These are phyloP conservation scores for Blastocystis sp. DNA, from an alignment of 352 stramenopile genomes.

Conservation along the genomic window DNA sequence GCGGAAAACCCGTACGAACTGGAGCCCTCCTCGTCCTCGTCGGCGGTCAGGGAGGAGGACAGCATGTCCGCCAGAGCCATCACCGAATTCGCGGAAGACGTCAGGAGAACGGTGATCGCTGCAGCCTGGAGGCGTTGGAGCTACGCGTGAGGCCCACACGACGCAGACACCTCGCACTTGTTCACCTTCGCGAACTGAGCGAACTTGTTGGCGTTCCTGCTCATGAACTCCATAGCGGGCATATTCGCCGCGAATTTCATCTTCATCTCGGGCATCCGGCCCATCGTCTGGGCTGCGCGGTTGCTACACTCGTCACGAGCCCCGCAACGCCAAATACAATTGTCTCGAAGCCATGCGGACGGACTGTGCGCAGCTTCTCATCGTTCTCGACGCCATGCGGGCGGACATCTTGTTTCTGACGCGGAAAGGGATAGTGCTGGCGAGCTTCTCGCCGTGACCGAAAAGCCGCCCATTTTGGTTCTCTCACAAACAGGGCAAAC, in stretches of 20 bases:
- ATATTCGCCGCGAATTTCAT: neutral
- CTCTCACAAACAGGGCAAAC: neutral
- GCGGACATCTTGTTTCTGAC: constrained; percentile 8
- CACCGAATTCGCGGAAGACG: constrained; percentile 19
- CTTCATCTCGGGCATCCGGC: neutral
- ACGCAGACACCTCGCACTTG: neutral
- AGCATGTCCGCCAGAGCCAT: constrained; percentile 12
- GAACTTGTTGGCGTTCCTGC: neutral
- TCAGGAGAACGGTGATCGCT: constrained; percentile 5
- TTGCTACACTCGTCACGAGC: neutral
- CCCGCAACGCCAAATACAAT: neutral
- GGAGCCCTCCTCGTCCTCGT: constrained; percentile 58
- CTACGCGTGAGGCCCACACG: neutral
- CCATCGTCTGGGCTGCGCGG: neutral
- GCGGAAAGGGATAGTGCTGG: neutral
- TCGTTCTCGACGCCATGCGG: constrained; percentile 9
- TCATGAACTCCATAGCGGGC: constrained; percentile 28
- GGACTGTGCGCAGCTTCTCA: neutral
- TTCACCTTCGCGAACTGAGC: constrained; percentile 16
- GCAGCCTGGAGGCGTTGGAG: constrained; percentile 30
- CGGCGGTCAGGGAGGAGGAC: neutral
- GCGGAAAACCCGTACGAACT: constrained; percentile 9
- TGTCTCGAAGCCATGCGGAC: constrained; percentile 1
- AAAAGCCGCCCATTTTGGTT: neutral
- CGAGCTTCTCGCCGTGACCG: neutral